Conservation (phyloP, 2,329 filamentous ascomycete species). For the Pseudocercospora fijiensis region DNA sequence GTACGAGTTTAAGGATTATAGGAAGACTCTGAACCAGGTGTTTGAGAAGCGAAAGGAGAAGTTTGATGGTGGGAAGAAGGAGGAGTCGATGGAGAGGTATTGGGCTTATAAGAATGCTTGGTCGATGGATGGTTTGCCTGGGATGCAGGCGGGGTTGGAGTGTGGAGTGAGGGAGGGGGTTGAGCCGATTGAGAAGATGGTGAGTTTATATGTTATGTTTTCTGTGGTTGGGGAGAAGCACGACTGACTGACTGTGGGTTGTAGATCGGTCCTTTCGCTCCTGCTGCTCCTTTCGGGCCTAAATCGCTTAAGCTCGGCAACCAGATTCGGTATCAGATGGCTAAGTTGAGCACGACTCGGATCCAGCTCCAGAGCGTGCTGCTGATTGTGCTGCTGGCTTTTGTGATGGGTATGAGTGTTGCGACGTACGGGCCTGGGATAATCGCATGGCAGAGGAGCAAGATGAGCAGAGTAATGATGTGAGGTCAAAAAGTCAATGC, state of each 20-base stretch:
- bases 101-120: conserved; percentile 48
- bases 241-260: not conserved
- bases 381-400: conserved; percentile 18
- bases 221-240: not conserved
- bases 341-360: conserved; percentile 15
- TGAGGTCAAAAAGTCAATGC: no score
- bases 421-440: conserved; percentile 16
- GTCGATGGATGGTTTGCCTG: conserved; percentile 48
- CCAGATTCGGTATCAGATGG: conserved; percentile 21
- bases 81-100: conserved; percentile 47
- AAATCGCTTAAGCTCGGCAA: conserved; percentile 23
- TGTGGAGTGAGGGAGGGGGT: conserved; percentile 41
- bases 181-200: conserved; percentile 47
- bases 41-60: conserved; percentile 44
- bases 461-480: not conserved
- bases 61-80: conserved; percentile 39
- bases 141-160: conserved; percentile 43
- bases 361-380: conserved; percentile 20
- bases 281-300: conserved; percentile 23
- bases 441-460: not conserved
- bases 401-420: conserved; percentile 16
- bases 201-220: conserved; percentile 19
- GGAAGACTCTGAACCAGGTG: conserved; percentile 43
- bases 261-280: conserved; percentile 24
- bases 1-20: conserved; percentile 46